Conservation (phyloP, 1,284 basidiomycete species). For the Ustilago nuda region DNA sequence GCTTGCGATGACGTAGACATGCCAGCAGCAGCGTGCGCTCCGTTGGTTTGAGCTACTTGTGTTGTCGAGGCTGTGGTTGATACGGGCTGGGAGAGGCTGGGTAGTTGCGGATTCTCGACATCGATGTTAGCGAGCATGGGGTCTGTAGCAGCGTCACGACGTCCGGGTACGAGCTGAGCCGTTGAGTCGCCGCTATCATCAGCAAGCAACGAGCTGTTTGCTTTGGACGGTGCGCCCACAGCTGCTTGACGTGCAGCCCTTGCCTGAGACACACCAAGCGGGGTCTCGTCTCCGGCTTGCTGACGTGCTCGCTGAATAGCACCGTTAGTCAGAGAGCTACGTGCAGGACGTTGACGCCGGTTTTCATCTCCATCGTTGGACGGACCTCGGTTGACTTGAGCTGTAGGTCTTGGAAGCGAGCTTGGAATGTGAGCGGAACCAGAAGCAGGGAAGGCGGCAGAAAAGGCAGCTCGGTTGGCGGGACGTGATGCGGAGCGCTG, state of each 20-base stretch:
- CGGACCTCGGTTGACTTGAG: conserved; percentile 20
- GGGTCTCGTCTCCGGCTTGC: conserved; percentile 46
- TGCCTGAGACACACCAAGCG: conserved; percentile 41
- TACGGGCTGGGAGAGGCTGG: conserved; percentile 9
- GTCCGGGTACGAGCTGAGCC: conserved; percentile 34
- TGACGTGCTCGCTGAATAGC: conserved; percentile 44
- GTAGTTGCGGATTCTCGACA: conserved; percentile 38
- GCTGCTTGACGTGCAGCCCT: conserved; percentile 30
- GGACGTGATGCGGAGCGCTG: conserved; percentile 34
- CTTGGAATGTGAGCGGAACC: conserved; percentile 27
- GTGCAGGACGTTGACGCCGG: conserved; percentile 27
- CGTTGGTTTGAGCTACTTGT: neutral
- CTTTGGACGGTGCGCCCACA: conserved; percentile 6
- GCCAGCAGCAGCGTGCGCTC: conserved; percentile 6
- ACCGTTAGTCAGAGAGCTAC: conserved; percentile 43
- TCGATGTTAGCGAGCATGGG: conserved; percentile 28
- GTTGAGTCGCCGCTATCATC: conserved; percentile 43
- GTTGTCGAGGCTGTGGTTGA: neutral
- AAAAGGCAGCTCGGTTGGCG: conserved; percentile 32
- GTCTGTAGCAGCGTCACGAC: conserved; percentile 16
- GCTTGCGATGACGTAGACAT: conserved; percentile 29
- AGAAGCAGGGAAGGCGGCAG: conserved; percentile 30
- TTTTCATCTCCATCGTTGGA: conserved; percentile 11
- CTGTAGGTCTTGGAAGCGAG: conserved; percentile 33
- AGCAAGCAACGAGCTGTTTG: conserved; percentile 20